Base-by-base conservation (phyloP, 805 yeast genomes). In the Priceomyces medius region DNA sequence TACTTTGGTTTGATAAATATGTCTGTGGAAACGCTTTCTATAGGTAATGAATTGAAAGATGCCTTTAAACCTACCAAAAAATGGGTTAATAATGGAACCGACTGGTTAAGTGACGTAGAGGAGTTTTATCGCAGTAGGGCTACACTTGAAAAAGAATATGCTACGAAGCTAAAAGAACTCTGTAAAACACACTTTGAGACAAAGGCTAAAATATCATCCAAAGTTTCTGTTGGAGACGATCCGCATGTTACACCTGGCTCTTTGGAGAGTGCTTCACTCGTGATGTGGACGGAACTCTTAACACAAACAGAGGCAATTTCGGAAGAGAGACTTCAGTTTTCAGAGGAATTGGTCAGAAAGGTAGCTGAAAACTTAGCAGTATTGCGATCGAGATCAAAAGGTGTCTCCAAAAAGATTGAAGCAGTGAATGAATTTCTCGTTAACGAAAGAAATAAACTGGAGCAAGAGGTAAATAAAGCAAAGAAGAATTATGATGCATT, bases 231-330 rank as follows among this genome's bases (percentile, higher is more conserved):
- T 2, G 99, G 99, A 19, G 96, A 88, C 45, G 77, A 78, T 13
- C 99, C 99, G 0, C 76, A 81, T 31, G 77, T 87, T 32, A 93
- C 99, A 0, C 98, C 99, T 0, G 99, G 99, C 0, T 88, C 97
- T 0, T 69, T 91, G 37, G 98, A 93, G 58, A 76, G 86, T 48
- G 96, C 97, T 0, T 73, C 86, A 12, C 66, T 90, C 47, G 95
- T 87, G 9, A 79, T 95, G 1, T 91, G 99, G 99, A 88, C 79
- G 34, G 95, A 88, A 48, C 77, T 90, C 5, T 73, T 91, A 44
- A 74, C 85, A 3, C 93, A 88, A 56, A 87, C 96, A 1, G 97
- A 90, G 61, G 67, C 74, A 18, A 77, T 86, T 28, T 83, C 96
- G 27, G 77, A 73, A 40, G 95, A 86, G 51, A 81, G 80, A 50